Evolutionary conservation across 106 monocot species (phyloP), one percentile per base, ranked within the genome.

Genomic region (Dendrobium officinale): DNA sequence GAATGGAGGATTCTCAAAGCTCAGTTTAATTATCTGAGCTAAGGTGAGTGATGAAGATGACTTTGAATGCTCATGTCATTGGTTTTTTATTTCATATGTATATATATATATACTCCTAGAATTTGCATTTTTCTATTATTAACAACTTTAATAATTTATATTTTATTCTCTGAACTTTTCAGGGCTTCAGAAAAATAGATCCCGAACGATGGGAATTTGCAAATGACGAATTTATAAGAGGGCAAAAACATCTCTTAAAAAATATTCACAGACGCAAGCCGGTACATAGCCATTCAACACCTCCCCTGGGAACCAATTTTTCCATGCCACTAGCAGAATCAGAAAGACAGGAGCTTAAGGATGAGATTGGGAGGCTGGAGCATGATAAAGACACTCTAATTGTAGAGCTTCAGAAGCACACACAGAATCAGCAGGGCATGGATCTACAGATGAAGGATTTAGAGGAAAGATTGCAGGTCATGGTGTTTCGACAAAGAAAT

Each of bases 121-220:
- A 31, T 16, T 33, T 70, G 33, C 70, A 33, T 37, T 70, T 33
- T 22, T 37, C 11, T 70, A 4, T 70, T 37, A 33, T 37, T 16
- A 70, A 4, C 5, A 33, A 70, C 70, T 33, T 11, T 4, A 37
- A 70, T 70, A 37, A 70, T 33, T 70, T 70, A 33, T 33, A 70
- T 70, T 37, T 70, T 16, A 2, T 33, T 70, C 33, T 64, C 24
- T 70, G 29, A 0, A 29, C 16, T 37, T 70, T 82, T n/a, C 82
- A 92, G 90, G 95, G 95, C 20, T 95, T 95, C 49, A 88, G 87
- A 77, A 95, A 95, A 88, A 83, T 87, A 73, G 95, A 95, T 81
- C 95, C 95, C 17, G 88, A 92, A 17, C 88, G 84, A 64, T 92
- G 95, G 95, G 95, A 95, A 82, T 95, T 95, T 44, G 80, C 86